phyloP scores from a whole-genome alignment of 352 stramenopile genomes.

The Pythium grandisporangium region DNA sequence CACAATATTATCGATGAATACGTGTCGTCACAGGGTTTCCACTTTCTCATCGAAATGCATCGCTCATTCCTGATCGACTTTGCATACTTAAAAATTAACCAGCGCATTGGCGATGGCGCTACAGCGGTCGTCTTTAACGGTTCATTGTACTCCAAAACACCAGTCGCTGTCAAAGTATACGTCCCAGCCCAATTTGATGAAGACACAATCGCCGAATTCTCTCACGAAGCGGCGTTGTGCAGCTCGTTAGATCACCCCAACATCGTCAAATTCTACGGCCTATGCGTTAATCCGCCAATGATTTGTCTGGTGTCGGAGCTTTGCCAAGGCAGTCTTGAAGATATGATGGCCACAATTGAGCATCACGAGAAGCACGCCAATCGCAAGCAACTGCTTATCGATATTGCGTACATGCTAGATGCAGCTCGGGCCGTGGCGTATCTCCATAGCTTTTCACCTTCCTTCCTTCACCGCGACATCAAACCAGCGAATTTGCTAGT shows the following conservation, averaged over 20 bases:
- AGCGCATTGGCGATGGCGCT: conserved; percentile 26
- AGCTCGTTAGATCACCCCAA: conserved; percentile 30
- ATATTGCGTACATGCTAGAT: conserved; percentile 36
- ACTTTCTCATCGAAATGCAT: conserved; percentile 37
- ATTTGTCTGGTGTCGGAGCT: conserved; percentile 50
- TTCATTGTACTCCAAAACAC: conserved; percentile 16
- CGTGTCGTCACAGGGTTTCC: conserved; percentile 27
- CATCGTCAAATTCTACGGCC: conserved; percentile 35
- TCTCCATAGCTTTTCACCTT: conserved; percentile 36
- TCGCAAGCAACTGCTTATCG: conserved; percentile 20
- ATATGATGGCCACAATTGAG: conserved; percentile 1
- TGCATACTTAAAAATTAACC: conserved; percentile 25
- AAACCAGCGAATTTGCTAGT: conserved; percentile 55
- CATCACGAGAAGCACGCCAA: background rate
- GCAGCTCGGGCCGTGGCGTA: conserved; percentile 30
- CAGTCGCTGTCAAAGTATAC: conserved; percentile 55
- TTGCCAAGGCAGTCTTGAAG: conserved; percentile 30
- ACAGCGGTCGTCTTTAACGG: conserved; percentile 38
- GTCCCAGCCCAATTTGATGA: conserved; percentile 37
- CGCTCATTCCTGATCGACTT: conserved; percentile 50
- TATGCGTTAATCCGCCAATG: conserved; percentile 41
- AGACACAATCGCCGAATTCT: conserved; percentile 29
- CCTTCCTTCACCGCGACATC: conserved; percentile 45
- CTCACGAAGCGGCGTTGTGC: conserved; percentile 33
- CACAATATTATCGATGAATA: conserved; percentile 9